Percentiles rank a stretch among this genome's conserved stretches.
Conservation (phyloP, 2,329 filamentous ascomycete species). For the Aspergillus hiratsukae region DNA sequence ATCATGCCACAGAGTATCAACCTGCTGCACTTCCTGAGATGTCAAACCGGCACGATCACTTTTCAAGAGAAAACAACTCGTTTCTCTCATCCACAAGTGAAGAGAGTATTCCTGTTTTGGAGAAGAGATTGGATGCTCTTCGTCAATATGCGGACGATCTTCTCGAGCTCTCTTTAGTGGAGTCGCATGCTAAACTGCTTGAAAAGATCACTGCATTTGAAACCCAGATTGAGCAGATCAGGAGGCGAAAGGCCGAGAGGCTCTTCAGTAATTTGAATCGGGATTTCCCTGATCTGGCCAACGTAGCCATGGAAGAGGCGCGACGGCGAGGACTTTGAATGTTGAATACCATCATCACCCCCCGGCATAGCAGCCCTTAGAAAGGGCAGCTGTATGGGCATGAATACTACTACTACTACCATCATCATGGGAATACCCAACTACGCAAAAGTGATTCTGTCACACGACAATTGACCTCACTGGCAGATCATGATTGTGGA, state of each 20-base stretch:
- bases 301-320: constrained; percentile 16
- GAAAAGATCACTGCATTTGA: constrained; percentile 19
- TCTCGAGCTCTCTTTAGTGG: constrained; percentile 20
- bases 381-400: no score
- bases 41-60: not conserved
- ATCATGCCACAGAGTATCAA: not conserved
- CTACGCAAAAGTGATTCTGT: not conserved
- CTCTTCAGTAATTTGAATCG: constrained; percentile 12
- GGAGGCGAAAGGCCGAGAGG: constrained; percentile 13
- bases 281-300: constrained; percentile 18
- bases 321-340: constrained; percentile 12
- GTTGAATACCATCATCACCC: not conserved
- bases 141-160: constrained; percentile 21
- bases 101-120: constrained; percentile 14
- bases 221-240: constrained; percentile 11
- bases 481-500: not conserved
- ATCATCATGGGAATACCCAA: not conserved
- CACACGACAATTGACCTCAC: not conserved
- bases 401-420: no score
- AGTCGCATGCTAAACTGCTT: constrained; percentile 20
- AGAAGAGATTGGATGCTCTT: constrained; percentile 17
- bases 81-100: not conserved
- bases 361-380: no score
- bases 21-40: not conserved
- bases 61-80: not conserved